These are phyloP conservation scores for Macrolepiota dolichaula DNA, from an alignment of 768 basidiomycete species.

Conservation along the genomic window DNA sequence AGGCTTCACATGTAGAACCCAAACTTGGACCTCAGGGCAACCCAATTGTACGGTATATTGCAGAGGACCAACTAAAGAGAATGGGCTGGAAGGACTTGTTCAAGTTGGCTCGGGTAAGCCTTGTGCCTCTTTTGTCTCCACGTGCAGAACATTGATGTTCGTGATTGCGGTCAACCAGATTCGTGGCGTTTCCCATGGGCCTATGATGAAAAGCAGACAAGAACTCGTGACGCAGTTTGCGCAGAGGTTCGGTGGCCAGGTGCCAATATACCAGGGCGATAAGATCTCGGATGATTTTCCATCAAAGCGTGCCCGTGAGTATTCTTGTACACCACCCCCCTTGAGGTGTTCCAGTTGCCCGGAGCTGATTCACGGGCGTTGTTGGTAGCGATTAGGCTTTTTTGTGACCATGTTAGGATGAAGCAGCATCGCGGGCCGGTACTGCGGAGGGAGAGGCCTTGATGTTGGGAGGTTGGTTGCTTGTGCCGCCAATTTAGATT, in stretches of 20 bases:
- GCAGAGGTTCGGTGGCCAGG: neutral
- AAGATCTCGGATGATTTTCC: neutral
- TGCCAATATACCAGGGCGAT: neutral
- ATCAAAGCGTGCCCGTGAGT: neutral
- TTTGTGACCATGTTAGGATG: neutral
- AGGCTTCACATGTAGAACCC: neutral
- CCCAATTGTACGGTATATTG: neutral
- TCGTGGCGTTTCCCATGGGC: neutral
- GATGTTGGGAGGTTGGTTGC: neutral
- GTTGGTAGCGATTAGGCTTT: neutral
- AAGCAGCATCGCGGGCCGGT: neutral
- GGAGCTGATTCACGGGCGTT: neutral
- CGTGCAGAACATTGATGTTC: neutral
- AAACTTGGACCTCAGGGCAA: neutral
- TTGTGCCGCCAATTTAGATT: neutral
- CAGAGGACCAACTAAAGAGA: neutral
- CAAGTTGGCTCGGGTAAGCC: neutral
- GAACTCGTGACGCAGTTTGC: neutral
- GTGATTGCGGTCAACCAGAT: neutral
- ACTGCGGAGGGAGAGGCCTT: neutral
- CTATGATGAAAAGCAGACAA: neutral
- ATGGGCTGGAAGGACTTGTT: constrained; percentile 6
- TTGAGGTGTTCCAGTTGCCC: neutral
- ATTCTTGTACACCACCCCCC: too few species aligned
- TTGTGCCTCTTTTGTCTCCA: neutral